These are phyloP conservation scores for Haplosporangium sp. DNA, from an alignment of 371 early-diverging fungal species.

Conservation along the genomic window DNA sequence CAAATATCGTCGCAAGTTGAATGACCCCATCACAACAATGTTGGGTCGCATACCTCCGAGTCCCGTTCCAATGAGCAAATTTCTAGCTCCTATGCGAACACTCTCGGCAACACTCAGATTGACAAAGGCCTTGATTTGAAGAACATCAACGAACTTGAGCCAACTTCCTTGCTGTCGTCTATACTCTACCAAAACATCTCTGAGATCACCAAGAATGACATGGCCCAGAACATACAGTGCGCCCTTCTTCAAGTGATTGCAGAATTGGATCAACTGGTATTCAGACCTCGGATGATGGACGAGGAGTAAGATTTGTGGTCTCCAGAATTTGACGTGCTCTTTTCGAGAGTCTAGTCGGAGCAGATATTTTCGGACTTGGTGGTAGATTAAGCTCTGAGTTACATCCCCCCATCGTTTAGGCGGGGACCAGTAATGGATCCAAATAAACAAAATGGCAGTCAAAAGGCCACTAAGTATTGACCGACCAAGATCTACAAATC, in stretches of 20 bases:
- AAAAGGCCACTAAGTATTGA: constrained; percentile 61
- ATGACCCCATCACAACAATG: constrained; percentile 68
- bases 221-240: constrained; percentile 73
- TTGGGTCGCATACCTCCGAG: constrained; percentile 78
- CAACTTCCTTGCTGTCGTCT: constrained; percentile 60
- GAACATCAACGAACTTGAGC: constrained; percentile 66
- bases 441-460: constrained; percentile 60
- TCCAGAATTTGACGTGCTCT: constrained; percentile 76
- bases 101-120: constrained; percentile 61
- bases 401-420: constrained; percentile 78
- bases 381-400: constrained; percentile 72
- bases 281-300: constrained; percentile 65
- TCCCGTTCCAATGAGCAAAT: constrained; percentile 66
- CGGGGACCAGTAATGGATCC: constrained; percentile 68
- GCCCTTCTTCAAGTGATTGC: constrained; percentile 75
- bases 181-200: constrained; percentile 58
- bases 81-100: constrained; percentile 62
- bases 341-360: constrained; percentile 68
- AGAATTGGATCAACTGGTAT: constrained; percentile 66
- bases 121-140: constrained; percentile 71
- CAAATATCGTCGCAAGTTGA: constrained; percentile 51
- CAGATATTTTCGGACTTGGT: constrained; percentile 76
- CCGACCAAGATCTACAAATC: constrained; percentile 62
- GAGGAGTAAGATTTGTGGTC: constrained; percentile 72
- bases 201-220: constrained; percentile 64